Evolutionary conservation across 1,139 yeast genomes (phyloP).

Genomic region (Yamadazyma friedrichii): DNA sequence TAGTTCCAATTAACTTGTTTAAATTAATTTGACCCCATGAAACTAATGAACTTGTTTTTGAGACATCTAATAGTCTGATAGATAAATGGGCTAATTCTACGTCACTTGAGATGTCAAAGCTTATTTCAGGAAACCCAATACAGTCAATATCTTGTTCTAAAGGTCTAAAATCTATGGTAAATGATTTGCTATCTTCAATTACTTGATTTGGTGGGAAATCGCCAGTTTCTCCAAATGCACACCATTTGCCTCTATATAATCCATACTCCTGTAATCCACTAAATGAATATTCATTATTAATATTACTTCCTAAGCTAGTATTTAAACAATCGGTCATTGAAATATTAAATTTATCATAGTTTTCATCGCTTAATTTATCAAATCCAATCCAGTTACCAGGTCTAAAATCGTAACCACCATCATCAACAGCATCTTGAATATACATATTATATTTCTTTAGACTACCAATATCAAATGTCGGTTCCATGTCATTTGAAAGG

Average conservation of each 20-base stretch:
- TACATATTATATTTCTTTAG: constrained; percentile 31
- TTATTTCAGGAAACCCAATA: constrained; percentile 34
- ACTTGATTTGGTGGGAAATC: constrained; percentile 44
- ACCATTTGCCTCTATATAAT: constrained; percentile 37
- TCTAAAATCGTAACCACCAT: constrained; percentile 29
- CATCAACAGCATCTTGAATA: constrained; percentile 34
- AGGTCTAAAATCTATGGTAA: constrained; percentile 27
- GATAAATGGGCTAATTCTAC: constrained; percentile 32
- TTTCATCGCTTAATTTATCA: constrained; percentile 9
- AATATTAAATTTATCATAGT: constrained; percentile 4
- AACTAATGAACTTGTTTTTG: constrained; percentile 30
- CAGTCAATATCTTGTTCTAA: constrained; percentile 20
- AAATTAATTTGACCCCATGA: constrained; percentile 45
- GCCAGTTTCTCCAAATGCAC: constrained; percentile 44
- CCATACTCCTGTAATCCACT: constrained; percentile 37
- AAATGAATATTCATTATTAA: constrained; percentile 12
- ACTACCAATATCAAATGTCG: background rate
- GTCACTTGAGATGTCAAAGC: constrained; percentile 28
- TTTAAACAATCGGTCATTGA: background rate
- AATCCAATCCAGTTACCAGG: constrained; percentile 36
- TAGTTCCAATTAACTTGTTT: constrained; percentile 32
- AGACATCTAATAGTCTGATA: constrained; percentile 30
- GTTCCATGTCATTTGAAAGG: constrained; percentile 13
- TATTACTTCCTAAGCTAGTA: too few species aligned
- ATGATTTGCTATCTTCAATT: constrained; percentile 35